Evolutionary conservation across 2,329 filamentous ascomycete genomes (phyloP).

Genomic region (Aureobasidium pullulans): DNA sequence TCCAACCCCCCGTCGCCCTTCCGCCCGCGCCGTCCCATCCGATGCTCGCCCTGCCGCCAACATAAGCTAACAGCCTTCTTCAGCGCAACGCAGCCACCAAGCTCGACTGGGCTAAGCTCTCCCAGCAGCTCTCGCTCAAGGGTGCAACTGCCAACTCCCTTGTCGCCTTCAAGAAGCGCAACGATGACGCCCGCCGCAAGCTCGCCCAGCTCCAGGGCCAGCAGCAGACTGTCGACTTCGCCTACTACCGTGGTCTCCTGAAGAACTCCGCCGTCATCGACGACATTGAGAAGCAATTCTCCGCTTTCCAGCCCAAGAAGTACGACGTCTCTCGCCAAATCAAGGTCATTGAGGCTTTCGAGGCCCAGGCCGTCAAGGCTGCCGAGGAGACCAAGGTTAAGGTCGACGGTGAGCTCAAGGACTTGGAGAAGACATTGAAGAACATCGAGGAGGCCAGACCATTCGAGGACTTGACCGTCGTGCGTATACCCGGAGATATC

Average conservation of each 20-base stretch:
- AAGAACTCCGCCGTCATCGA: slow-evolving; percentile 95
- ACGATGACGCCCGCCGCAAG: slow-evolving; percentile 96
- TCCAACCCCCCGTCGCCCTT: not conserved
- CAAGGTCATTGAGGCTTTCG: slow-evolving; percentile 97
- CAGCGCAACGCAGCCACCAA: slow-evolving; percentile 98
- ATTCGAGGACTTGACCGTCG: slow-evolving; percentile 95
- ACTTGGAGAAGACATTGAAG: slow-evolving; percentile 86
- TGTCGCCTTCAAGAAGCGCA: slow-evolving; percentile 98
- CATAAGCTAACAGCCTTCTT: slow-evolving; percentile 17
- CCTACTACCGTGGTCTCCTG: slow-evolving; percentile 80
- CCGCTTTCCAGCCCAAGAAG: slow-evolving; percentile 79
- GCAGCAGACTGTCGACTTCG: slow-evolving; percentile 83
- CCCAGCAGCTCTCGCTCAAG: slow-evolving; percentile 88
- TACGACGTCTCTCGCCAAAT: slow-evolving; percentile 92
- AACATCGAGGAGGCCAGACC: slow-evolving; percentile 95
- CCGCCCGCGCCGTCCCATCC: not conserved
- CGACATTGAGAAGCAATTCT: slow-evolving; percentile 96
- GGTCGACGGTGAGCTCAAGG: slow-evolving; percentile 90
- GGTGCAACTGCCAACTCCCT: slow-evolving; percentile 89
- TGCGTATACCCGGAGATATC: slow-evolving; percentile 47
- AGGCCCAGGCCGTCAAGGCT: slow-evolving; percentile 94
- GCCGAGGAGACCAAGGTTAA: slow-evolving; percentile 94
- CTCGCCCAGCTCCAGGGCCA: slow-evolving; percentile 76
- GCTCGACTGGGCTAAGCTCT: slow-evolving; percentile 97
- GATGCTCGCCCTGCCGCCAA: not conserved